Evolutionary conservation across 2,329 filamentous ascomycete genomes (phyloP), one percentile per base, ranked within the genome.

Genomic region (Lecanicillium sp.): DNA sequence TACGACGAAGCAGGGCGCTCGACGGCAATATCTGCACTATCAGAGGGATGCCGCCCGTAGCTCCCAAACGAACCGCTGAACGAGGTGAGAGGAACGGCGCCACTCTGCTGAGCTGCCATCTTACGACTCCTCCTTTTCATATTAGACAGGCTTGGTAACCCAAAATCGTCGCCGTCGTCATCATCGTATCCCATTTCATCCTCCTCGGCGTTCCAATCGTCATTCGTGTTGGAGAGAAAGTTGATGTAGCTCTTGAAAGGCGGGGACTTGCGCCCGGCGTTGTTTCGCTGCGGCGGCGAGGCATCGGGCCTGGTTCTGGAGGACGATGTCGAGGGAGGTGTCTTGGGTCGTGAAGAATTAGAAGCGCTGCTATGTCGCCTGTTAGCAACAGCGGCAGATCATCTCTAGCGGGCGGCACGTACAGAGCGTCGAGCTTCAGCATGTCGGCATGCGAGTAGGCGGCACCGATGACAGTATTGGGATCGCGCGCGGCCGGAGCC

Each of bases 371-470:
- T 86, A 55, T 55, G 47, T 41, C 33, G 29, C 27, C 44, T 33
- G 41, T 55, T 51, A 54, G 50, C 36, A 52, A 36, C 49, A 26
- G 39, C 42, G 37, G 46, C 41, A 21, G 32, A 33, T 20, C 19
- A 17, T 19, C 14, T 40, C 15, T 27, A 19, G 8, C 8, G 27
- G 20, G 30, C 35, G n/a, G 17, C 26, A 67, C 78, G 56, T 77
- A 93, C 88, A 91, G 59, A 23, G 83, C 80, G 61, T 89, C 87
- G 61, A 91, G 86, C 67, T 91, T 95, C 58, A 96, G 76, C 62
- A 95, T 88, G 69, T 97, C 90, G 23, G 91, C 88, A 67, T 98
- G 93, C 12, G 93, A 97, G 65, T 98, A 98, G 38, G 90, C 86
- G 49, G 93, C 93, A 57, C 93, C 93, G 51, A 97, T 86, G 29